A percentile compares a stretch with the other conserved stretches of the same genome.
Evolutionary conservation across 2,329 filamentous ascomycete species (phyloP).

Genomic region (Paraconiothyrium brasiliense): DNA sequence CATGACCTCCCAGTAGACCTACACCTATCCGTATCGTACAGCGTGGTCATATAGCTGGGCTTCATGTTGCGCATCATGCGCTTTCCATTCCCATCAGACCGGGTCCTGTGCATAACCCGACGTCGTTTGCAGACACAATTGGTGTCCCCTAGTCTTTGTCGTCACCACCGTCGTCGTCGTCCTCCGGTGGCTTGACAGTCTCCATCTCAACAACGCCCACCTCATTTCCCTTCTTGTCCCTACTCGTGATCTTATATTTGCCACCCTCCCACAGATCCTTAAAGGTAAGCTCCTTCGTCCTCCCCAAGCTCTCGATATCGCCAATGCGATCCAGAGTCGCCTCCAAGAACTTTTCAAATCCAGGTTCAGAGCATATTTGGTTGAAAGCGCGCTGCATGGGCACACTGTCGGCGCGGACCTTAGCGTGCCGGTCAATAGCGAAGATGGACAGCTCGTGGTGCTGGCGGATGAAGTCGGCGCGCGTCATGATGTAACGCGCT

Average conservation of each 20-base stretch:
- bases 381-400: slow-evolving; percentile 95
- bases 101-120: background rate
- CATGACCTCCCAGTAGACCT: background rate
- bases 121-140: too few relatives aligned
- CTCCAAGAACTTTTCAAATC: slow-evolving; percentile 84
- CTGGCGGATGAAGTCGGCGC: slow-evolving; percentile 90
- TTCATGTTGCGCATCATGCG: background rate
- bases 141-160: slow-evolving; percentile 18
- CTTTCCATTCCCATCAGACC: background rate
- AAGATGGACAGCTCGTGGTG: slow-evolving; percentile 97
- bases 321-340: slow-evolving; percentile 83
- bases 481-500: slow-evolving; percentile 82
- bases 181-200: slow-evolving; percentile 38
- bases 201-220: slow-evolving; percentile 44
- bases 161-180: slow-evolving; percentile 35
- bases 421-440: slow-evolving; percentile 86
- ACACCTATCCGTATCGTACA: slow-evolving; percentile 4
- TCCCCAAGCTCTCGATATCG: slow-evolving; percentile 91
- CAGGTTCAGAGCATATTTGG: slow-evolving; percentile 78
- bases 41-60: slow-evolving; percentile 9
- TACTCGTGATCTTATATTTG: slow-evolving; percentile 65
- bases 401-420: slow-evolving; percentile 90
- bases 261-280: slow-evolving; percentile 91
- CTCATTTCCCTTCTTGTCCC: slow-evolving; percentile 40
- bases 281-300: slow-evolving; percentile 93